Evolutionary conservation across 345 rosid genomes (phyloP), one percentile per base, ranked within the genome.

Genomic region (Luvunga scandens): DNA sequence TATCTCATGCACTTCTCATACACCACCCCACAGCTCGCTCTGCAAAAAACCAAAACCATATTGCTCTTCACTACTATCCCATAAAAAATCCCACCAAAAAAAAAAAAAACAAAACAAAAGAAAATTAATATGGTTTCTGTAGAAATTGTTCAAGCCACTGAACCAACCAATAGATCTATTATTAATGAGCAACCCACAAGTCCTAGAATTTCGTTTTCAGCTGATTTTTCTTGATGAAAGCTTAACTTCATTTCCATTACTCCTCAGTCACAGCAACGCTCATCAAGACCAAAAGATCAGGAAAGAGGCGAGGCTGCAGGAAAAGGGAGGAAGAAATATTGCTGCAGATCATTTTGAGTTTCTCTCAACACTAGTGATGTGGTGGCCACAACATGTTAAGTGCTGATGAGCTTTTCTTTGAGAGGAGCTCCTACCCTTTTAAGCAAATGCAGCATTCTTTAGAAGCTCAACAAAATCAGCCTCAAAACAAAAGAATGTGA

Each of bases 321-420:
- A 30, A 14, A 87, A 78, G 8, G 70, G 77, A 22, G 89, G 90
- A 53, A 53, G 57, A 53, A 53, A 18, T 18, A 53, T 53, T 6
- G 57, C 57, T 71, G 85, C 89, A 31, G 98, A 93, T 2, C 45
- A 0, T 13, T 95, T 95, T 75, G 97, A 95, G 87, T 95, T 95
- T 73, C 88, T 93, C 6, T 91, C 8, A 87, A 81, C 81, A 85
- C 22, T 0, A 33, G 57, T 8, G 59, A 83, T 60, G 82, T 74
- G 66, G 85, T 18, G 79, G 83, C 68, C 87, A 91, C 22, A 72
- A 85, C 2, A 93, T 93, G 92, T 73, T 90, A 6, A 90, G 89
- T 5, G 99, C 98, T 0, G 99, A 96, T 31, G 98, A 95, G 85
- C 92, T 95, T 77, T 91, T 95, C 85, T 90, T 85, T 68, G 94